phyloP scores from a whole-genome alignment of 768 basidiomycete species.

The Kwoniella shandongensis region DNA sequence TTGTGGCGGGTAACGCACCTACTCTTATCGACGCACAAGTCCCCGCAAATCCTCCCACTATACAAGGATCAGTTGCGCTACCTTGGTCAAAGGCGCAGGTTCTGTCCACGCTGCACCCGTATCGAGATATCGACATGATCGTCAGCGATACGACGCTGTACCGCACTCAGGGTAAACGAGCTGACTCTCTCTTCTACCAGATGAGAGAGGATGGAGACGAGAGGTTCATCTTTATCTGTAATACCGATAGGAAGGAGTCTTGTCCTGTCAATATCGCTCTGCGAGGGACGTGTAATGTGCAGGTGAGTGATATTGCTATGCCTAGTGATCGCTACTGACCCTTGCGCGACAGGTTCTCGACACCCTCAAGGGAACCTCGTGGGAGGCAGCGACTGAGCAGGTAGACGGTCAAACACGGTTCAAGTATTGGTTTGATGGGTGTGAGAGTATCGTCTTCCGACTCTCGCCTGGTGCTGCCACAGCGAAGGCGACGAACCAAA shows the following conservation, averaged over 20 bases:
- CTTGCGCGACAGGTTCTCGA: conserved; percentile 16
- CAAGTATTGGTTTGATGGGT: conserved; percentile 31
- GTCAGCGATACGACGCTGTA: conserved; percentile 27
- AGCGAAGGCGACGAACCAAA: conserved; percentile 6
- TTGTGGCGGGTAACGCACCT: conserved; percentile 29
- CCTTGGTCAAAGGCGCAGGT: conserved; percentile 24
- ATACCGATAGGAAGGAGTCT: conserved; percentile 31
- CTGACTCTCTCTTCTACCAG: conserved; percentile 34
- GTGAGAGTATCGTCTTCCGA: conserved; percentile 24
- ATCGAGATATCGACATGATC: conserved; percentile 31
- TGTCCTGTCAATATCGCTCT: conserved; percentile 16
- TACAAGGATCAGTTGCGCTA: conserved; percentile 6
- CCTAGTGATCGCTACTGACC: no score
- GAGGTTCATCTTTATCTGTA: conserved; percentile 37
- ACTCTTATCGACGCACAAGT: conserved; percentile 29
- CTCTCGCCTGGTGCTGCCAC: conserved; percentile 10
- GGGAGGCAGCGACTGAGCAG: conserved; percentile 14
- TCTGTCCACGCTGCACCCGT: conserved; percentile 19
- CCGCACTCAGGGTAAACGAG: conserved; percentile 19
- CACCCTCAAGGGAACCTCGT: conserved; percentile 19
- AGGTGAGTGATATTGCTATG: conserved; percentile 6
- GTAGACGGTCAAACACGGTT: conserved; percentile 23
- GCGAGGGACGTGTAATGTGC: conserved; percentile 22
- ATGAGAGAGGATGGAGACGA: conserved; percentile 32
- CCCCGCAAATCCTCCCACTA: neutral